Conservation (phyloP, 2,329 filamentous ascomycete genomes). For the Metarhizium rileyi region DNA sequence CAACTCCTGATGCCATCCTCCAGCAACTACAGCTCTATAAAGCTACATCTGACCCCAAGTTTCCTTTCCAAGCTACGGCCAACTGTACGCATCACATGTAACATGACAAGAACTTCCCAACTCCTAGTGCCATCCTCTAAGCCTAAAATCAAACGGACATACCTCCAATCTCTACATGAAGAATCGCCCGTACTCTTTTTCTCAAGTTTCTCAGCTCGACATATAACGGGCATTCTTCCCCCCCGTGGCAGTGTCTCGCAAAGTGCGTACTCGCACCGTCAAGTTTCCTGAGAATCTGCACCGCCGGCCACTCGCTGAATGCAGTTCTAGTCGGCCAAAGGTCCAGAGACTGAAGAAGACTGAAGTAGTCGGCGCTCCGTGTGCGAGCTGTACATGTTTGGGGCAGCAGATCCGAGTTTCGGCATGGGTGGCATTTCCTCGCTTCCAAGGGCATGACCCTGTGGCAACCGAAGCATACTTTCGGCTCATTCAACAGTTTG, state of each 20-base stretch:
- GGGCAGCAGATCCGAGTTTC: neutral
- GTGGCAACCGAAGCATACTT: neutral
- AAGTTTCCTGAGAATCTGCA: neutral
- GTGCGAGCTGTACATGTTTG: neutral
- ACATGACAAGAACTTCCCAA: too few species aligned
- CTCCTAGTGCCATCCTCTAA: too few species aligned
- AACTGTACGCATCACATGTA: too few species aligned
- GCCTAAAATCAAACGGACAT: neutral
- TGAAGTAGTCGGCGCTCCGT: neutral
- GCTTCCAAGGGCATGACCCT: neutral
- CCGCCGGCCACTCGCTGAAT: neutral
- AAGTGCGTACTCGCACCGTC: neutral
- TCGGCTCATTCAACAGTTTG: neutral
- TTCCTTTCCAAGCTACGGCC: too few species aligned
- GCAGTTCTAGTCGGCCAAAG: neutral
- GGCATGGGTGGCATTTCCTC: neutral
- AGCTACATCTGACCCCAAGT: too few species aligned
- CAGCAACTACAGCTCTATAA: too few species aligned
- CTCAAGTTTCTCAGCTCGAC: neutral
- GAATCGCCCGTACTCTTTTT: neutral
- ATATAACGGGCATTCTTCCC: neutral
- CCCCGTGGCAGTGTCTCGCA: neutral
- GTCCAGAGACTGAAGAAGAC: neutral
- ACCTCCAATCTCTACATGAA: neutral
- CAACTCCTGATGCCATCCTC: too few species aligned